Conservation (phyloP, 805 yeast genomes). For the Myxozyma nipponensis region DNA sequence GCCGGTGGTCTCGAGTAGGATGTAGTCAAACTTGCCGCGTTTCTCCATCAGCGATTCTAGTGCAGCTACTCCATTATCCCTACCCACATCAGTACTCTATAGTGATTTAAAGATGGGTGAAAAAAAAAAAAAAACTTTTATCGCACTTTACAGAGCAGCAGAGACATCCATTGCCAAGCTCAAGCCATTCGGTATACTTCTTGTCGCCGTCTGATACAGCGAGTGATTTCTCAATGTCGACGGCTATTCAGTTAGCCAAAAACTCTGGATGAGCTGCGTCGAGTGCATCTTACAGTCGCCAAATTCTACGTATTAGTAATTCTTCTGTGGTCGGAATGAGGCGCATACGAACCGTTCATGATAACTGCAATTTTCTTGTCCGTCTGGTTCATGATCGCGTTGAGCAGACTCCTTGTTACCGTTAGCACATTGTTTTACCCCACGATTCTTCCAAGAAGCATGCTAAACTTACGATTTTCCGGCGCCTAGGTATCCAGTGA, state of each 20-base stretch:
- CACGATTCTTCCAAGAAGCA: not conserved
- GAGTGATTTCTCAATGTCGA: slow-evolving; percentile 82
- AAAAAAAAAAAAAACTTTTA: no score
- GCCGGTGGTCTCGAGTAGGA: slow-evolving; percentile 92
- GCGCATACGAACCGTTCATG: slow-evolving; percentile 52
- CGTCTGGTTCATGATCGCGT: slow-evolving; percentile 65
- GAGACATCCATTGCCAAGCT: slow-evolving; percentile 91
- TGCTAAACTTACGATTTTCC: slow-evolving; percentile 59
- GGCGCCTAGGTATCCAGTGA: slow-evolving; percentile 92
- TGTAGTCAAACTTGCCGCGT: slow-evolving; percentile 76
- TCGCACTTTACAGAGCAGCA: slow-evolving; percentile 81
- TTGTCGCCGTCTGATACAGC: slow-evolving; percentile 57
- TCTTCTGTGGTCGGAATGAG: not conserved
- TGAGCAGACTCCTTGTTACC: slow-evolving; percentile 62
- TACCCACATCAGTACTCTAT: no score
- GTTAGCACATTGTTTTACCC: not conserved
- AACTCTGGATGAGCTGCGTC: not conserved
- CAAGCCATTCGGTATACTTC: slow-evolving; percentile 88
- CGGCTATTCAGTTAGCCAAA: slow-evolving; percentile 41
- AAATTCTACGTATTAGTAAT: slow-evolving; percentile 24
- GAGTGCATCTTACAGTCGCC: slow-evolving; percentile 30
- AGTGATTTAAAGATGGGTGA: no score
- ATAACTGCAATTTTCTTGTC: slow-evolving; percentile 80
- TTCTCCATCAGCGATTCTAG: slow-evolving; percentile 79
- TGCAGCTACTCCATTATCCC: slow-evolving; percentile 88